Evolutionary conservation across 495 filamentous ascomycete species (phyloP).

Genomic region (Pseudomonodictys pantanalensis): DNA sequence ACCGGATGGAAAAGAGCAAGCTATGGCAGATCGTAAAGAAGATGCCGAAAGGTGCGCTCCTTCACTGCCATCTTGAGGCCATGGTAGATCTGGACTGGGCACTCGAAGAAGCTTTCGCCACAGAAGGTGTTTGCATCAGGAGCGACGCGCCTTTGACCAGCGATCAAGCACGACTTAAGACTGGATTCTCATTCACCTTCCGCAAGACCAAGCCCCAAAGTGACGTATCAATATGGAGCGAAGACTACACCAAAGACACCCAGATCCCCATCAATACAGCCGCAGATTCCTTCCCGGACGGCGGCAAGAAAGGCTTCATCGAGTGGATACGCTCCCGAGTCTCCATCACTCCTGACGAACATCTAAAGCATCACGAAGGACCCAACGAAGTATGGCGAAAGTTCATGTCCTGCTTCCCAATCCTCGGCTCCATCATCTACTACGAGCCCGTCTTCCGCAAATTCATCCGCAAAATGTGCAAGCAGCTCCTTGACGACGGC

Average conservation of each 20-base stretch:
- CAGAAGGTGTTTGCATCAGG: conserved; percentile 70
- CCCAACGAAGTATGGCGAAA: conserved; percentile 75
- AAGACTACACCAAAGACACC: conserved; percentile 54
- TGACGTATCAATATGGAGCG: conserved; percentile 56
- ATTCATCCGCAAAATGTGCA: conserved; percentile 66
- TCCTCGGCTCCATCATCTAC: conserved; percentile 69
- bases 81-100: conserved; percentile 85
- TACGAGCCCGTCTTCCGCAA: conserved; percentile 89
- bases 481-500: conserved; percentile 68
- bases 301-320: conserved; percentile 67
- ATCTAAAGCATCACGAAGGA: conserved; percentile 76
- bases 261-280: conserved; percentile 60
- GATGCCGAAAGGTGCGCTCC: conserved; percentile 87
- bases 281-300: conserved; percentile 69
- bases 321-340: conserved; percentile 74
- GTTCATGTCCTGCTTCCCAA: conserved; percentile 66
- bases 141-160: conserved; percentile 53
- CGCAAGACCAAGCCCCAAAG: conserved; percentile 33
- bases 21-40: conserved; percentile 79
- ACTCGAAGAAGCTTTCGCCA: conserved; percentile 65
- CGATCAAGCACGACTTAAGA: conserved; percentile 47
- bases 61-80: conserved; percentile 86
- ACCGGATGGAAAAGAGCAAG: conserved; percentile 73
- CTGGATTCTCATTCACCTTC: conserved; percentile 56
- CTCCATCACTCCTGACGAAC: conserved; percentile 66